Base-by-base conservation (phyloP, 1,284 basidiomycete genomes). In the Trichosporon ovoides region DNA sequence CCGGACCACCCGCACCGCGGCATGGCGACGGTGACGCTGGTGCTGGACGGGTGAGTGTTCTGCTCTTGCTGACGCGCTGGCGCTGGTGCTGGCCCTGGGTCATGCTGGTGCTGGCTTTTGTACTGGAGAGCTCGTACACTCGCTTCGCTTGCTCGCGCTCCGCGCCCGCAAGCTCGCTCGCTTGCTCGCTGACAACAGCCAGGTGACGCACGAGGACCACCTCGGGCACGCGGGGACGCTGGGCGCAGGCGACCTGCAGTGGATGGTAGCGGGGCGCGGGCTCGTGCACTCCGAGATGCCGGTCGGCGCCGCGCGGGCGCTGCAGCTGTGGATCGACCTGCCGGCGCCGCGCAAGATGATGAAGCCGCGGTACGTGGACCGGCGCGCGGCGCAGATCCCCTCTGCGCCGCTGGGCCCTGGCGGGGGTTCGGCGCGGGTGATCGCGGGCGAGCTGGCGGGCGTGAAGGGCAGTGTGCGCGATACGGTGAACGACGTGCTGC, bases 261-360 rank as follows among this genome's bases (percentile, higher is more conserved):
- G 91, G 90, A 96, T 96, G 92, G 87, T 85, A 68, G 91, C 91
- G 12, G 89, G 88, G 1, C 68, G 71, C 55, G 81, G 80, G 0
- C 70, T 75, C 69, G 86, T 92, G 57, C 89, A 92, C 68, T 86
- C 87, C 6, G 90, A 83, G 77, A 96, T 97, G 89, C 94, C 95
- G 2, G 80, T 90, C 9, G 54, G 49, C n/a, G 18, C 37, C 7
- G 22, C 46, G 13, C 57, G 60, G 2, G 93, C 91, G 11, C 80
- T 98, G 43, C 94, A 98, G 70, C 83, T 98, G 19, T 97, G 94
- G 95, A 80, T 97, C 49, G 94, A 97, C 77, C 80, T 97, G 14
- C 95, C 94, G 0, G 86, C 87, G 66, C 72, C 87, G 77, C 83
- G 84, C 74, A 98, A 97, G 78, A 88, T 93, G 83, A 83, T 86